A percentile compares a stretch with the other conserved stretches of the same genome.
Conservation (phyloP, 192 early-diverging fungal genomes). For the Chytriomyces sp. region DNA sequence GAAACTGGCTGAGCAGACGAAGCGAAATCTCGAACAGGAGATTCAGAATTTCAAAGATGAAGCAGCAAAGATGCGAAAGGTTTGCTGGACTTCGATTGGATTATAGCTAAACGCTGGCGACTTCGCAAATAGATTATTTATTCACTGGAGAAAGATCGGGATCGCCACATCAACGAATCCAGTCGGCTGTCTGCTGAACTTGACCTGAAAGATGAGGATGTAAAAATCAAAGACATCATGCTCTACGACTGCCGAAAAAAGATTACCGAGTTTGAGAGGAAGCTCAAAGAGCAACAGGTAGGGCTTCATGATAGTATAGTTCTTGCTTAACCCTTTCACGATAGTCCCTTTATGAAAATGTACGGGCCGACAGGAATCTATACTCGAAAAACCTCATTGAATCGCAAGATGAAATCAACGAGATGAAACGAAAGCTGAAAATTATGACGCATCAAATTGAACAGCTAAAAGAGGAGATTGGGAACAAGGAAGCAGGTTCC, state of each 20-base stretch:
- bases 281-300: constrained; percentile 66
- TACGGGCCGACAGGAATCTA: constrained; percentile 63
- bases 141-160: constrained; percentile 63
- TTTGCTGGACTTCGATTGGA: constrained; percentile 24
- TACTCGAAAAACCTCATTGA: constrained; percentile 68
- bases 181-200: constrained; percentile 38
- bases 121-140: constrained; percentile 53
- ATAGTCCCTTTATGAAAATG: constrained; percentile 62
- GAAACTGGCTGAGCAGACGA: constrained; percentile 64
- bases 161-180: constrained; percentile 57
- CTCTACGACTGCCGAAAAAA: constrained; percentile 66
- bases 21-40: constrained; percentile 66
- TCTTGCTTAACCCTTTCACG: constrained; percentile 7
- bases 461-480: constrained; percentile 68
- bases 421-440: constrained; percentile 67
- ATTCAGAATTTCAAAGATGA: constrained; percentile 65
- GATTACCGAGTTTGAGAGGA: constrained; percentile 62
- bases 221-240: constrained; percentile 65
- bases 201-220: constrained; percentile 54
- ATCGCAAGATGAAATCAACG: constrained; percentile 65
- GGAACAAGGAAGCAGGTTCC: constrained; percentile 59
- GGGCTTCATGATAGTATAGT: background rate
- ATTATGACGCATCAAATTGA: constrained; percentile 69
- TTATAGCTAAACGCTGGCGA: background rate
- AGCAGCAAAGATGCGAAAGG: constrained; percentile 67